Evolutionary conservation across 2,329 filamentous ascomycete genomes (phyloP).

Genomic region (Colletotrichum tropicale): DNA sequence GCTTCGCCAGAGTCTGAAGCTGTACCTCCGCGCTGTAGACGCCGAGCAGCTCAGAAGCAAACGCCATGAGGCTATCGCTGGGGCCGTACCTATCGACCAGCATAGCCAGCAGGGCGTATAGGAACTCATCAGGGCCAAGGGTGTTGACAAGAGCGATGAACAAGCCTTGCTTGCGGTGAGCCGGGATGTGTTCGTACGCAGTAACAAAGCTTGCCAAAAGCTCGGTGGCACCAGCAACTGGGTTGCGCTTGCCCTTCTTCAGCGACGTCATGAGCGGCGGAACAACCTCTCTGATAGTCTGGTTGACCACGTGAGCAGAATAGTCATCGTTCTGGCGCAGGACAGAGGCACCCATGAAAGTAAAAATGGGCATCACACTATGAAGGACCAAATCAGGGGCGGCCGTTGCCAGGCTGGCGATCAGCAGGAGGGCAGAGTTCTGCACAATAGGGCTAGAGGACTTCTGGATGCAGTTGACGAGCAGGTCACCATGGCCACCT

Average conservation of each 20-base stretch:
- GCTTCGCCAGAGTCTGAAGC: conserved; percentile 77
- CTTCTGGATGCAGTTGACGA: conserved; percentile 93
- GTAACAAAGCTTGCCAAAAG: conserved; percentile 95
- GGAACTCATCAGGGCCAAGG: conserved; percentile 82
- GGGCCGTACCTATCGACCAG: conserved; percentile 86
- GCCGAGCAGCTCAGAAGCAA: conserved; percentile 76
- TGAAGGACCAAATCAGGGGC: conserved; percentile 92
- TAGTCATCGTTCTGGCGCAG: conserved; percentile 95
- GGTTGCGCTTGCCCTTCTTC: conserved; percentile 76
- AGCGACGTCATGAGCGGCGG: conserved; percentile 89
- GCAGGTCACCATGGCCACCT: conserved; percentile 83
- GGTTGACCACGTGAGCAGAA: conserved; percentile 93
- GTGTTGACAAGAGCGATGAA: conserved; percentile 87
- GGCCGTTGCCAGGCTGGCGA: conserved; percentile 84
- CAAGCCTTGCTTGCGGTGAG: conserved; percentile 80
- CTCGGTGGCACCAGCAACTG: conserved; percentile 83
- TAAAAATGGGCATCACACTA: conserved; percentile 99
- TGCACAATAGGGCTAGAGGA: conserved; percentile 93
- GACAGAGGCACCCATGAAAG: conserved; percentile 93
- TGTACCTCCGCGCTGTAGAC: conserved; percentile 78
- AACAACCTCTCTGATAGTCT: conserved; percentile 92
- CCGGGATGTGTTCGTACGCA: conserved; percentile 94
- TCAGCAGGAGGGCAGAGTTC: conserved; percentile 85
- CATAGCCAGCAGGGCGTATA: conserved; percentile 88
- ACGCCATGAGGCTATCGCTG: conserved; percentile 75